phyloP scores from a whole-genome alignment of 805 yeast genomes.

The Ogataea zsoltii region DNA sequence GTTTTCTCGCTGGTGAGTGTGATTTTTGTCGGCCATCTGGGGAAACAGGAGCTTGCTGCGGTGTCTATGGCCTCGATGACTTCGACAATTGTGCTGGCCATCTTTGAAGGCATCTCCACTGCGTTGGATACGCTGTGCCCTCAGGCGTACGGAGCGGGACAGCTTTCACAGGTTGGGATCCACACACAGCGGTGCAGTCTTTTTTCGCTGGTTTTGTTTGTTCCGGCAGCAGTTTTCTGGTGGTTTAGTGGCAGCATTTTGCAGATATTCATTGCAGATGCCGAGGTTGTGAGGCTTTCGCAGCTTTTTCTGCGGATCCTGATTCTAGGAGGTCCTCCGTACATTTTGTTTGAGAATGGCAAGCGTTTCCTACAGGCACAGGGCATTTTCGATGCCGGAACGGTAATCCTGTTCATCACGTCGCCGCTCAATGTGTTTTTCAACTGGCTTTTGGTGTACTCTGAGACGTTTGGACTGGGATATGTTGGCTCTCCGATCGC shows the following conservation, averaged over 20 bases:
- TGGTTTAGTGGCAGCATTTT: constrained; percentile 52
- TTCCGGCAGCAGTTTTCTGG: constrained; percentile 68
- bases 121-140: constrained; percentile 78
- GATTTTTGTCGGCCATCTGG: constrained; percentile 74
- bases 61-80: constrained; percentile 79
- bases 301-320: constrained; percentile 55
- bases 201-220: constrained; percentile 54
- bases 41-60: constrained; percentile 72
- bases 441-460: constrained; percentile 70
- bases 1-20: constrained; percentile 71
- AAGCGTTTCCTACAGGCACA: constrained; percentile 76
- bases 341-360: constrained; percentile 66
- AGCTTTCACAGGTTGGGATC: constrained; percentile 62
- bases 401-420: constrained; percentile 62
- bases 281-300: constrained; percentile 50
- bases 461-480: constrained; percentile 57
- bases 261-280: constrained; percentile 46
- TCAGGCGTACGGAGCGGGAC: constrained; percentile 73
- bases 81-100: constrained; percentile 70
- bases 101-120: constrained; percentile 75
- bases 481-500: constrained; percentile 77
- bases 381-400: constrained; percentile 78
- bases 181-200: constrained; percentile 68
- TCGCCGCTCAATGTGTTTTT: constrained; percentile 71
- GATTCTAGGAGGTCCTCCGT: constrained; percentile 72